Base-by-base conservation (phyloP, 148 eudicot genomes). In the Simmondsia chinensis region DNA sequence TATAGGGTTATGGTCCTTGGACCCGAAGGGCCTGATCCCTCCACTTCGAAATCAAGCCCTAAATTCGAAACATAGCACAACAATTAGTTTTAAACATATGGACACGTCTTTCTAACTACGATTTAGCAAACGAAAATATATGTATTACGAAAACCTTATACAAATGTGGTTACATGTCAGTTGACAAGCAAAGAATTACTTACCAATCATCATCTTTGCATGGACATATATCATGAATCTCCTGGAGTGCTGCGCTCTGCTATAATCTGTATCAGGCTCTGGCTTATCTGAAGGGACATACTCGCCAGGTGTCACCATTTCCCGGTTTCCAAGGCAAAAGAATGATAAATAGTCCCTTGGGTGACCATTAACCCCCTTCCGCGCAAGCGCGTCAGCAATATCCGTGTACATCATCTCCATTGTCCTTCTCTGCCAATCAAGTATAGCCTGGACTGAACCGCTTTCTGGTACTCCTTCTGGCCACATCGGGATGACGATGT, bases 181-280 rank as follows among this genome's bases (percentile, higher is more conserved):
- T n/a, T n/a, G n/a, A n/a, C 12, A 6, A 12, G 10, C 7, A 23
- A 14, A 36, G 36, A 13, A 27, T 34, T 1, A 52, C 52, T 11
- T 62, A 86, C 95, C 96, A 35, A 86, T 86, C 96, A 86, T 82
- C 83, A 74, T 86, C 66, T 86, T 86, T 0, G 96, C 63, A 50
- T 86, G 96, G 58, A 86, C 96, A 56, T 86, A 82, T 33, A 86
- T 82, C 93, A 86, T 86, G 75, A 86, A 86, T n/a, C 96, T 79
- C 9, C 96, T 56, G 2, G 76, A 50, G 24, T 53, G 48, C 40
- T 86, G 96, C 43, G 93, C 96, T 49, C 76, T 57, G 29, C 25
- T 29, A 38, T 86, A 86, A 43, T 79, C 67, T 33, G 80, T 62
- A 21, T 48, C 75, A 2, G 73, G 69, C 27, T 60, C 74, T 2